Evolutionary conservation across 192 early-diverging fungal species (phyloP).

Genomic region (Spizellomyces punctatus): DNA sequence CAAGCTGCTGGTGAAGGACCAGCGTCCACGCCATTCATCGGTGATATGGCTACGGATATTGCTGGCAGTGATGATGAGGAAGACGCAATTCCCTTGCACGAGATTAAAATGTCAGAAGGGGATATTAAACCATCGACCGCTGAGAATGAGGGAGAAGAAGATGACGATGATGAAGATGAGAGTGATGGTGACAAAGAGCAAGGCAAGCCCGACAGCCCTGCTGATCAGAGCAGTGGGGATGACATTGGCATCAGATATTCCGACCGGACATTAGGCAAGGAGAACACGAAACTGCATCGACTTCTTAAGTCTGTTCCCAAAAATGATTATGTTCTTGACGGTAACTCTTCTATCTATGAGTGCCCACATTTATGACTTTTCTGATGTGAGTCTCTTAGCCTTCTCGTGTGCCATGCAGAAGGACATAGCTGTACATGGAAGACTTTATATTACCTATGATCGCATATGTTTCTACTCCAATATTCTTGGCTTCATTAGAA

Average conservation of each 20-base stretch:
- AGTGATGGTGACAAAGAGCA: slow-evolving; percentile 22
- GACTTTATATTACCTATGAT: slow-evolving; percentile 60
- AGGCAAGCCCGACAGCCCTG: background rate
- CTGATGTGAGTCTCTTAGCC: background rate
- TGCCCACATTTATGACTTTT: no score
- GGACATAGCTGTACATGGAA: slow-evolving; percentile 52
- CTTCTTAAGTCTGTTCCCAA: slow-evolving; percentile 46
- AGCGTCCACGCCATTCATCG: background rate
- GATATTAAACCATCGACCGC: background rate
- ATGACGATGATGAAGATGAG: slow-evolving; percentile 25
- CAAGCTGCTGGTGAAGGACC: slow-evolving; percentile 8
- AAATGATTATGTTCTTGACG: slow-evolving; percentile 44
- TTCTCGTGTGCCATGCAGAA: slow-evolving; percentile 42
- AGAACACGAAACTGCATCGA: slow-evolving; percentile 45
- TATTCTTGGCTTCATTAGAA: slow-evolving; percentile 63
- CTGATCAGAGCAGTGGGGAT: background rate
- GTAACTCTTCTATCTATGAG: slow-evolving; percentile 4
- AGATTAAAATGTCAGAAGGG: background rate
- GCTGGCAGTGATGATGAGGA: slow-evolving; percentile 30
- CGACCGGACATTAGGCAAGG: slow-evolving; percentile 32
- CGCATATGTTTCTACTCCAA: slow-evolving; percentile 66
- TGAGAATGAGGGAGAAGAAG: slow-evolving; percentile 12
- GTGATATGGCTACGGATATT: background rate
- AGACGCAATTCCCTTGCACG: slow-evolving; percentile 18
- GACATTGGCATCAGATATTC: slow-evolving; percentile 12